Evolutionary conservation across 805 yeast genomes (phyloP), one percentile per base, ranked within the genome.

Genomic region (Hyphopichia homilentoma): DNA sequence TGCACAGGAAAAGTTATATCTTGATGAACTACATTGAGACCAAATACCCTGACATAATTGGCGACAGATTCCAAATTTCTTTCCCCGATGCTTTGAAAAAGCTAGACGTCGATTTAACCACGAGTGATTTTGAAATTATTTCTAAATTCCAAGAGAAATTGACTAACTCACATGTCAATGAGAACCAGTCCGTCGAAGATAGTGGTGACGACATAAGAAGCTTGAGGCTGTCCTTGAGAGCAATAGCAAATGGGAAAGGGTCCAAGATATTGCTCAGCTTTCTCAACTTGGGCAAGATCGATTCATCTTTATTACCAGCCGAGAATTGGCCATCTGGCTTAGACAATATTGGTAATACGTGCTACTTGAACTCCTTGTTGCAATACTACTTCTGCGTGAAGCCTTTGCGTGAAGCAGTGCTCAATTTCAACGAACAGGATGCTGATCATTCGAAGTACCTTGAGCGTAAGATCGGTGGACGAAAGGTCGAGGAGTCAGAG

Each of bases 331-430:
- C 98, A 0, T 85, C 87, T 3, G 98, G 98, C 0, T 68, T 93
- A 50, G 85, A 83, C 57, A 93, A 93, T 52, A 89, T 88, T 40
- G 98, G 98, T 16, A 93, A 93, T 53, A 90, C 98, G 0, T 93
- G 98, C 57, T 89, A 89, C 46, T 66, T 93, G 55, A 90, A 93
- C 54, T 90, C 97, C 0, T 65, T 93, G 30, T 61, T 90, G 25
- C 98, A 90, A 52, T 90, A 83, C 50, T 90, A 87, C 55, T 93
- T 88, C 61, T 83, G 87, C 5, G 76, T 93, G 27, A 75, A 77
- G 35, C 97, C 96, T 0, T 63, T 93, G 24, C 70, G 97, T 36
- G 75, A 81, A 3, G 70, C 73, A 38, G 70, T 87, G 13, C 45
- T 84, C 33, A 46, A 65, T 2, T 88, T 84, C 45, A 66, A 75